Conservation (phyloP, 2,329 filamentous ascomycete species). For the Penicillium sp. region DNA sequence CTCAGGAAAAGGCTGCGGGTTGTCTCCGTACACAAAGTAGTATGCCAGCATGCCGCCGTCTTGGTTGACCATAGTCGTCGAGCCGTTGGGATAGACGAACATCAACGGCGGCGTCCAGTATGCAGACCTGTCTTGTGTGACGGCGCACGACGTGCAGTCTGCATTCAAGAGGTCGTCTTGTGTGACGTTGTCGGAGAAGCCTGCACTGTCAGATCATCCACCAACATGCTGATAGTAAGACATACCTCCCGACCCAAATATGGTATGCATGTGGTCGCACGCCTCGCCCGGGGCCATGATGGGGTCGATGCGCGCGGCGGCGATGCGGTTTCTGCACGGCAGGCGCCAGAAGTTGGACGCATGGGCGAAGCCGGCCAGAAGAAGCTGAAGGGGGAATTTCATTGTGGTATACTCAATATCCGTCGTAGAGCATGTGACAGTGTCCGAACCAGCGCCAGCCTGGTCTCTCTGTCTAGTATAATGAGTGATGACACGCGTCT, state of each 20-base stretch:
- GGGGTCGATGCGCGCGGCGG: constrained; percentile 71
- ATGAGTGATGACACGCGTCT: neutral
- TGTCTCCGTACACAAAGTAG: constrained; percentile 70
- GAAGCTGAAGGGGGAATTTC: neutral
- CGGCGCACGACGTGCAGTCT: constrained; percentile 75
- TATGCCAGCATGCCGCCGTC: constrained; percentile 87
- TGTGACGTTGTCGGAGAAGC: constrained; percentile 58
- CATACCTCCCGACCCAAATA: constrained; percentile 75
- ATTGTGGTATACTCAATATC: no score
- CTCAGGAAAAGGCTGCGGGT: constrained; percentile 68
- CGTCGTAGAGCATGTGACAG: no score
- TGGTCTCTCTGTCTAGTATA: neutral
- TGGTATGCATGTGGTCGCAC: constrained; percentile 66
- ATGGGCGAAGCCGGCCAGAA: neutral
- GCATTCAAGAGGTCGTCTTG: constrained; percentile 57
- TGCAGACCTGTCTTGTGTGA: constrained; percentile 76
- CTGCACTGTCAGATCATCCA: constrained; percentile 39
- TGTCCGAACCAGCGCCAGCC: neutral
- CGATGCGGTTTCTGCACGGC: constrained; percentile 70
- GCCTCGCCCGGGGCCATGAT: constrained; percentile 60
- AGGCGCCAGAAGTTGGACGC: constrained; percentile 71
- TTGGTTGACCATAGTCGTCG: constrained; percentile 66
- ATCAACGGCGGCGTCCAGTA: constrained; percentile 83
- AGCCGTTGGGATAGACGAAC: constrained; percentile 67
- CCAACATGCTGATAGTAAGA: constrained; percentile 18